phyloP scores from a whole-genome alignment of 2,329 filamentous ascomycete species.

The Scedosporium boydii region DNA sequence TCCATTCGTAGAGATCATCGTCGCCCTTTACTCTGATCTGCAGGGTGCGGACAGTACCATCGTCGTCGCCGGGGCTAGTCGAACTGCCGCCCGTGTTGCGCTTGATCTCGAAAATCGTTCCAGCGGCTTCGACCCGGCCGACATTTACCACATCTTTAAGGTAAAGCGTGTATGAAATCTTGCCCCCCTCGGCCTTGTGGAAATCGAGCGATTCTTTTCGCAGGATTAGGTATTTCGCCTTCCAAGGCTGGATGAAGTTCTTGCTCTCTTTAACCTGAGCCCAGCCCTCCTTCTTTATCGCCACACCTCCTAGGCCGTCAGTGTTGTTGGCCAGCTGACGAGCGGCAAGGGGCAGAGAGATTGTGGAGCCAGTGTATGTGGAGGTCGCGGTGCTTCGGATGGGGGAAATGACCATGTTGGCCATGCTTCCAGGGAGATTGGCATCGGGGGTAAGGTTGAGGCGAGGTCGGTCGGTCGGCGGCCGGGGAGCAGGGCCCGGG shows the following conservation, averaged over 20 bases:
- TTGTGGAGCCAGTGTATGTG: slow-evolving; percentile 62
- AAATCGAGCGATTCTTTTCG: slow-evolving; percentile 92
- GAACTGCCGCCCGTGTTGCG: slow-evolving; percentile 59
- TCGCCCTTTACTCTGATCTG: slow-evolving; percentile 92
- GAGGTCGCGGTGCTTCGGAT: slow-evolving; percentile 57
- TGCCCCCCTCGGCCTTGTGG: slow-evolving; percentile 81
- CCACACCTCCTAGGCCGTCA: slow-evolving; percentile 57
- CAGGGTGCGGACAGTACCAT: slow-evolving; percentile 71
- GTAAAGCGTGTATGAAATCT: slow-evolving; percentile 75
- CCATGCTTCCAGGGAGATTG: slow-evolving; percentile 69
- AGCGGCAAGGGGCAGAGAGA: slow-evolving; percentile 58
- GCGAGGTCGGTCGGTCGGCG: slow-evolving; percentile 74
- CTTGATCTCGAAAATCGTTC: slow-evolving; percentile 90
- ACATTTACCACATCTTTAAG: slow-evolving; percentile 86
- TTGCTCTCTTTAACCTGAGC: slow-evolving; percentile 85
- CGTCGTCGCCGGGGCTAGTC: slow-evolving; percentile 65
- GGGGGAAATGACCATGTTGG: slow-evolving; percentile 66
- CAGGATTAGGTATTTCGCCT: slow-evolving; percentile 83
- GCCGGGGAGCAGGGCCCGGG: slow-evolving; percentile 85
- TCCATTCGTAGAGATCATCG: slow-evolving; percentile 97
- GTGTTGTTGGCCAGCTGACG: slow-evolving; percentile 49
- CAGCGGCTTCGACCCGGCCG: slow-evolving; percentile 80
- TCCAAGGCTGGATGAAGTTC: slow-evolving; percentile 77
- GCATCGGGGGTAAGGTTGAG: slow-evolving; percentile 70
- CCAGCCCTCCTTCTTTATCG: slow-evolving; percentile 72